Evolutionary conservation across 2,329 filamentous ascomycete species (phyloP), one percentile per base, ranked within the genome.

Genomic region (Aspergillus versicolor): DNA sequence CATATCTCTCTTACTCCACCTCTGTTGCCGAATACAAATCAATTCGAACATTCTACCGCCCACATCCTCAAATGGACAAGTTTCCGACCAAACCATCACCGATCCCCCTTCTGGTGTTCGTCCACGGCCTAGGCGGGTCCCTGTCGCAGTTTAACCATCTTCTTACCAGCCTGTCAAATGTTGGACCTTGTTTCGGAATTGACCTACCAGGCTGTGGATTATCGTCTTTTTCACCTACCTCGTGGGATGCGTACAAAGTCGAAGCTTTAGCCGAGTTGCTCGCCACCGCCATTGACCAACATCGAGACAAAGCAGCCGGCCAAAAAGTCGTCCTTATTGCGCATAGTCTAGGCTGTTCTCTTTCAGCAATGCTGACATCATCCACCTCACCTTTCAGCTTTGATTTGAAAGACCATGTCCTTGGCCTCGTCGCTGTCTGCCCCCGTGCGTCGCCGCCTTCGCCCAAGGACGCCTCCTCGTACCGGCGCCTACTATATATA

Each of bases 41-140:
- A 32, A 82, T 97, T 61, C 86, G 93, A 56, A 87, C 92, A 43
- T 97, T 97, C 73, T 92, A 89, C 75, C 85, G 88, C 56, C 84
- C 85, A 54, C 94, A 97, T 74, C 84, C 87, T 19, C 91, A 97
- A 68, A 86, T 88, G n/a, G 84, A 87, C 58, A 90, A 94, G 71
- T 81, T 97, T 4, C 91, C 91, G 3, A 82, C 80, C 42, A 81
- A 86, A 60, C 90, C 91, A 1, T 82, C 84, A 0, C 87, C 90
- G 0, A 76, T 97, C 11, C 94, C 94, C 1, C 77, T 99, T 9
- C 78, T 97, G 3, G 92, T 97, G 43, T 96, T 95, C 70, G 81
- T 97, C 56, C 94, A 97, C 69, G 94, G 94, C 1, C 82, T 97
- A 9, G 94, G 93, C n/a, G 94, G 94, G 48, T 96, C 91, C 0